Conservation (phyloP, 2,329 filamentous ascomycete species). For the Diaporthe capsici region DNA sequence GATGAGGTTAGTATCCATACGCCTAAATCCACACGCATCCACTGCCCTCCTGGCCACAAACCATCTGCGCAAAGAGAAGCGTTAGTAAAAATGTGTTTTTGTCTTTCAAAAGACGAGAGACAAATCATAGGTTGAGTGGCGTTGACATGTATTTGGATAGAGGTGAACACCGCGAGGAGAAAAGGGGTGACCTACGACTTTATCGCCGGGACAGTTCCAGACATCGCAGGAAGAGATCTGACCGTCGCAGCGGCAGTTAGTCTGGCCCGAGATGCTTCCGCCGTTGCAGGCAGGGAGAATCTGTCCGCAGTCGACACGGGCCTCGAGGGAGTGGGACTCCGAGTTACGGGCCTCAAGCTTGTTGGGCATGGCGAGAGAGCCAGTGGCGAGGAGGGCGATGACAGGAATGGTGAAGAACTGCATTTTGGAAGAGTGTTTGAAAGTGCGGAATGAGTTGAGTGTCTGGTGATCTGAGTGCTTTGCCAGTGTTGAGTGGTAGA, state of each 20-base stretch:
- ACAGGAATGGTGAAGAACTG: constrained; percentile 16
- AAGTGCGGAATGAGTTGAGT: neutral
- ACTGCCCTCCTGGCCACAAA: constrained; percentile 3
- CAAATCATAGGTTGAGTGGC: neutral
- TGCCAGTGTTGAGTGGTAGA: neutral
- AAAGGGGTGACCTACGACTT: neutral
- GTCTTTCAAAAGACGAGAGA: too few relatives aligned
- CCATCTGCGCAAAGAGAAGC: neutral
- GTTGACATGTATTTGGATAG: accelerated
- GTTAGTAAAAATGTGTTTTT: neutral
- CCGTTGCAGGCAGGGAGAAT: constrained; percentile 45
- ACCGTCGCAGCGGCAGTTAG: constrained; percentile 46
- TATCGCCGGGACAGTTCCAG: constrained; percentile 3
- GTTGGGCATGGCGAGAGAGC: constrained; percentile 19
- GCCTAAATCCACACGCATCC: constrained; percentile 12
- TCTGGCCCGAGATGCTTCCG: constrained; percentile 44
- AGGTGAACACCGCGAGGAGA: neutral
- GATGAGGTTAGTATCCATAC: neutral
- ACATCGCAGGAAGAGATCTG: constrained; percentile 34
- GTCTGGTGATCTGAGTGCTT: neutral
- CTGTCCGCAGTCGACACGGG: constrained; percentile 38
- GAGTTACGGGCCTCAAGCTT: neutral
- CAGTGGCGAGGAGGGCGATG: neutral
- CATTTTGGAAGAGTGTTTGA: neutral
- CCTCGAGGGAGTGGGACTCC: neutral